A percentile compares a stretch with the other conserved stretches of the same genome.
These are phyloP conservation scores for Cladosporium sp. DNA, from an alignment of 2,329 filamentous ascomycete species.

Conservation along the genomic window DNA sequence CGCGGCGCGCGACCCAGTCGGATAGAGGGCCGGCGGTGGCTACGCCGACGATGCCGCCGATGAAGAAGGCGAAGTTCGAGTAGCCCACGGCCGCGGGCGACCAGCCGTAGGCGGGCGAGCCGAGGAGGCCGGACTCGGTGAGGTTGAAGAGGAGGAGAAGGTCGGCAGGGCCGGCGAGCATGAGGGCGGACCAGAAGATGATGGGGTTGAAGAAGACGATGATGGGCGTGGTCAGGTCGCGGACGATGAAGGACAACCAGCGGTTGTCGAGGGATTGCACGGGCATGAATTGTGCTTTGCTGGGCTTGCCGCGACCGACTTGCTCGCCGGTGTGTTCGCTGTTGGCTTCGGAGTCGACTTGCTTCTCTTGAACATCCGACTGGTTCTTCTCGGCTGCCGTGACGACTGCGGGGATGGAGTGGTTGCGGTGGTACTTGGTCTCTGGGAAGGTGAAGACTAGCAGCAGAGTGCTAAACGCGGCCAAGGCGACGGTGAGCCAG, in stretches of 20 bases:
- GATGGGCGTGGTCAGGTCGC: conserved; percentile 36
- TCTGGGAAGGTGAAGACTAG: conserved; percentile 38
- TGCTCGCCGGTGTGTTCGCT: conserved; percentile 18
- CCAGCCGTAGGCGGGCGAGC: conserved; percentile 38
- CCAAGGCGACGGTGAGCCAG: conserved; percentile 39
- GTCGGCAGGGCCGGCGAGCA: conserved; percentile 32
- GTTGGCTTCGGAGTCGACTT: conserved; percentile 21
- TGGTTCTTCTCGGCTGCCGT: conserved; percentile 22
- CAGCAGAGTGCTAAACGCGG: conserved; percentile 34
- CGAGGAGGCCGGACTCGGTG: conserved; percentile 44
- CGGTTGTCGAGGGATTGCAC: conserved; percentile 33
- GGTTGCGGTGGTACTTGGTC: conserved; percentile 35
- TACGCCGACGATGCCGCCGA: conserved; percentile 39
- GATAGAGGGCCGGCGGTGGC: conserved; percentile 50
- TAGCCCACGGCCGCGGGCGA: conserved; percentile 41
- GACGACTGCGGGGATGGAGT: background rate
- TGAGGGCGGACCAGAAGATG: conserved; percentile 34
- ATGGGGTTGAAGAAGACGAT: conserved; percentile 42
- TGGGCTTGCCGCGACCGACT: conserved; percentile 33
- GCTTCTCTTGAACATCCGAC: background rate
- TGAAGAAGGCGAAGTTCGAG: conserved; percentile 43
- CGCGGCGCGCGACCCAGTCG: conserved; percentile 44
- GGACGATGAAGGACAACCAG: conserved; percentile 37
- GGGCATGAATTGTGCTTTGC: conserved; percentile 33
- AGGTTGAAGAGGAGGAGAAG: conserved; percentile 46